Evolutionary conservation across 768 basidiomycete genomes (phyloP).

Genomic region (Leccinum subtestaceum): DNA sequence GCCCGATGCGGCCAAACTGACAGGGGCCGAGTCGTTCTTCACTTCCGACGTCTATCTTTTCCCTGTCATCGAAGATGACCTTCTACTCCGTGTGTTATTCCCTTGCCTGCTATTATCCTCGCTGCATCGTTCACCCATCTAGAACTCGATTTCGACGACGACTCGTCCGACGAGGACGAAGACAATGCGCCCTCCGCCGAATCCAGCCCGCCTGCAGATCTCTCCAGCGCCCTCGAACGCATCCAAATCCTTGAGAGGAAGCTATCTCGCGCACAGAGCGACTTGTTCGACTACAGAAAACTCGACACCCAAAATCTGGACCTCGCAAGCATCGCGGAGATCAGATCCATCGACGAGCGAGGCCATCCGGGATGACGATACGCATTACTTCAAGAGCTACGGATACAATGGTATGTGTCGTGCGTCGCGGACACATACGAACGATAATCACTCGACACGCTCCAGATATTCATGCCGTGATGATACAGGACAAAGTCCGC

Average conservation of each 20-base stretch:
- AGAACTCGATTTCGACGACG: slow-evolving; percentile 67
- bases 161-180: slow-evolving; percentile 65
- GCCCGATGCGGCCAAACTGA: slow-evolving; percentile 42
- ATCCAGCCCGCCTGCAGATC: slow-evolving; percentile 26
- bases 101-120: background rate
- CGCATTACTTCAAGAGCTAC: slow-evolving; percentile 92
- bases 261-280: slow-evolving; percentile 54
- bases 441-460: background rate
- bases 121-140: background rate
- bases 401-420: slow-evolving; percentile 67
- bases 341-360: slow-evolving; percentile 26
- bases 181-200: background rate
- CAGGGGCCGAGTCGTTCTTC: slow-evolving; percentile 62
- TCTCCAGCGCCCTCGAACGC: slow-evolving; percentile 37
- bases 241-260: slow-evolving; percentile 62
- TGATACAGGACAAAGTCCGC: slow-evolving; percentile 94
- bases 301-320: slow-evolving; percentile 56
- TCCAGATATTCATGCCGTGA: slow-evolving; percentile 89
- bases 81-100: slow-evolving; percentile 71
- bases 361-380: slow-evolving; percentile 72
- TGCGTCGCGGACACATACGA: too few species aligned
- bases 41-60: slow-evolving; percentile 75
- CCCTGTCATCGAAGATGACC: slow-evolving; percentile 83
- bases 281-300: slow-evolving; percentile 58
- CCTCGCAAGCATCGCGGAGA: slow-evolving; percentile 42